Conservation (phyloP, 768 basidiomycete species). For the Rhizopogon vesiculosus region DNA sequence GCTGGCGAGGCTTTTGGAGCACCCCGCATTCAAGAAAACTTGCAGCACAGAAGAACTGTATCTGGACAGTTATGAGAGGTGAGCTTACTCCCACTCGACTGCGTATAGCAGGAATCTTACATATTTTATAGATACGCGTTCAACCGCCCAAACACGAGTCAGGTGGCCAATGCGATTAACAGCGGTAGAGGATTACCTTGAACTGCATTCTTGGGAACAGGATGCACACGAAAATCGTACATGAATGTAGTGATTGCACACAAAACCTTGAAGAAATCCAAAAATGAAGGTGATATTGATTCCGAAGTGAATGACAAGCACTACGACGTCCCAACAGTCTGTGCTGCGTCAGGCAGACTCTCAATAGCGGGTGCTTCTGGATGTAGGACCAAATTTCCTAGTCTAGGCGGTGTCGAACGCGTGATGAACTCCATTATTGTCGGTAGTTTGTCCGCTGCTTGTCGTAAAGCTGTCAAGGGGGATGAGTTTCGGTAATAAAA, state of each 20-base stretch:
- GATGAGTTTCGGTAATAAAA: slow-evolving; percentile 1
- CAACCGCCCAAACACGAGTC: slow-evolving; percentile 74
- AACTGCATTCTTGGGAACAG: slow-evolving; percentile 10
- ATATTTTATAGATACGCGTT: slow-evolving; percentile 55
- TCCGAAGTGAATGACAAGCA: not conserved
- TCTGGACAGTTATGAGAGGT: slow-evolving; percentile 70
- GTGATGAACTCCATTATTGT: slow-evolving; percentile 85
- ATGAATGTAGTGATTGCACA: not conserved
- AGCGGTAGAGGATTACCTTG: slow-evolving; percentile 58
- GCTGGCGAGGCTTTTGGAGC: slow-evolving; percentile 46
- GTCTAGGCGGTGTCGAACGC: slow-evolving; percentile 59
- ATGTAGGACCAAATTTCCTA: slow-evolving; percentile 61
- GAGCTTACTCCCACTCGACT: slow-evolving; percentile 5
- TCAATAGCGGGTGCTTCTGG: slow-evolving; percentile 17
- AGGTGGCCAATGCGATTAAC: slow-evolving; percentile 74
- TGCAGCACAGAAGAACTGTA: slow-evolving; percentile 67
- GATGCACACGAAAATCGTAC: no score
- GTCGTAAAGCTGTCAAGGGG: slow-evolving; percentile 62
- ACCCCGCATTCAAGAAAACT: slow-evolving; percentile 62
- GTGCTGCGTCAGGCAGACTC: not conserved
- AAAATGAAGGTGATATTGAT: not conserved
- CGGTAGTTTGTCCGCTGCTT: slow-evolving; percentile 85
- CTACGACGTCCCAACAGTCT: slow-evolving; percentile 8
- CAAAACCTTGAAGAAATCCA: not conserved
- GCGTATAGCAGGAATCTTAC: not conserved